Percentiles rank a stretch among this genome's conserved stretches.
These are phyloP conservation scores for Ceratocystis diversiconidia DNA, from an alignment of 2,329 filamentous ascomycete species.

Conservation along the genomic window DNA sequence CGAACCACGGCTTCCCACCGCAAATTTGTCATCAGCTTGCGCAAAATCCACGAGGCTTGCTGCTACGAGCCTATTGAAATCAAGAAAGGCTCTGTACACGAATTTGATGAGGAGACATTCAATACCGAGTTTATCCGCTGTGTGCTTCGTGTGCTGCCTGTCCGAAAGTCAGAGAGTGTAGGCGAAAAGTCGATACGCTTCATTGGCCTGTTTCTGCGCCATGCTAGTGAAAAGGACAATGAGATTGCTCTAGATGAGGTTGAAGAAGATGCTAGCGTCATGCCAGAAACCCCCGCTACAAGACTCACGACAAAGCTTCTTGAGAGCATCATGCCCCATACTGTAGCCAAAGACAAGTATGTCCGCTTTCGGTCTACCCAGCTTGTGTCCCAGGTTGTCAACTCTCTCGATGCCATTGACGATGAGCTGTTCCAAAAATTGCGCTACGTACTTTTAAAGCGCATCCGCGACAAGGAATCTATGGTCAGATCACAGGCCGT, in stretches of 20 bases:
- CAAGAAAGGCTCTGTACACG: conserved; percentile 40
- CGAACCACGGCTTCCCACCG: conserved; percentile 78
- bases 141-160: conserved; percentile 63
- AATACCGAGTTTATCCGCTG: conserved; percentile 75
- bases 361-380: conserved; percentile 84
- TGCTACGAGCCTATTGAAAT: conserved; percentile 46
- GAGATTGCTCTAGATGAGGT: conserved; percentile 49
- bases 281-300: conserved; percentile 72
- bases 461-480: conserved; percentile 85
- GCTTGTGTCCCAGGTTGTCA: conserved; percentile 79
- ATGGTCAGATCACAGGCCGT: conserved; percentile 87
- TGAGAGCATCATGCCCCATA: conserved; percentile 56
- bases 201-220: conserved; percentile 68
- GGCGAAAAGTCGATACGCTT: conserved; percentile 80
- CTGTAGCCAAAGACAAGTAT: conserved; percentile 80
- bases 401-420: conserved; percentile 81
- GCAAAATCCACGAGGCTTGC: conserved; percentile 83
- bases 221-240: conserved; percentile 56
- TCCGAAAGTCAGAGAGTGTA: conserved; percentile 82
- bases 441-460: conserved; percentile 62
- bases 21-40: conserved; percentile 73
- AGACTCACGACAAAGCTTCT: conserved; percentile 65
- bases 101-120: conserved; percentile 75
- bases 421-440: conserved; percentile 79
- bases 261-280: conserved; percentile 52